phyloP scores from a whole-genome alignment of 345 rosid species.

The Xanthoceras sorbifolium region DNA sequence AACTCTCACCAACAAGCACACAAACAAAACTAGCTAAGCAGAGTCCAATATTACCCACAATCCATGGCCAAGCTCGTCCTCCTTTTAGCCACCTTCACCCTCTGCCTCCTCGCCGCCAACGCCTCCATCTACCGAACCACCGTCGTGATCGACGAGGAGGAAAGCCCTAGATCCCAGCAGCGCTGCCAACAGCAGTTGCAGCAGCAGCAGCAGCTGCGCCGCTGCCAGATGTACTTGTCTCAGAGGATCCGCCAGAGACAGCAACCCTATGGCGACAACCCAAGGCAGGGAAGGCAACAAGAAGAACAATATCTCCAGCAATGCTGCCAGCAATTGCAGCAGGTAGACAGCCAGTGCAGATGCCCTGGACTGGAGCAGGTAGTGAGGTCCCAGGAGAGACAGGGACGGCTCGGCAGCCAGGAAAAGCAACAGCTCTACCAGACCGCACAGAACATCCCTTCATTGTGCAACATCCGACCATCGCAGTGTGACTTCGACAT shows the following conservation, averaged over 20 bases:
- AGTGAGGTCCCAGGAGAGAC: constrained; percentile 5
- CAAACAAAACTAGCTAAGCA: too few species aligned
- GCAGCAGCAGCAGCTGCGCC: constrained; percentile 36
- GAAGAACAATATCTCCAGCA: background rate
- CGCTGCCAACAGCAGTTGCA: constrained; percentile 26
- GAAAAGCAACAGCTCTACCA: background rate
- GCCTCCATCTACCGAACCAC: constrained; percentile 36
- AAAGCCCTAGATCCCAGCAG: background rate
- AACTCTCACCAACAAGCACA: background rate
- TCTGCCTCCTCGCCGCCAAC: constrained; percentile 28
- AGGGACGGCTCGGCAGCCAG: background rate
- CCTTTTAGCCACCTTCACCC: constrained; percentile 21
- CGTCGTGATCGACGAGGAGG: constrained; percentile 23
- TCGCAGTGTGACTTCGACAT: constrained; percentile 14
- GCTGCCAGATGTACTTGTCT: constrained; percentile 38
- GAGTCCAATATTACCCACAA: background rate
- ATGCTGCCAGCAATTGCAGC: constrained; percentile 38
- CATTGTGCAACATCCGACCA: constrained; percentile 21
- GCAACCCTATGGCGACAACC: background rate
- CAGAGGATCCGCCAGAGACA: constrained; percentile 5
- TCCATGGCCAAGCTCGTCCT: constrained; percentile 33
- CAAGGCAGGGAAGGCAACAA: background rate
- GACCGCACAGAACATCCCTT: constrained; percentile 21
- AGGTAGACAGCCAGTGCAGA: constrained; percentile 29
- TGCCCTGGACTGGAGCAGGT: constrained; percentile 31